Conservation (phyloP, 176 grass and related monocot genomes). For the Ensete glaucum region DNA sequence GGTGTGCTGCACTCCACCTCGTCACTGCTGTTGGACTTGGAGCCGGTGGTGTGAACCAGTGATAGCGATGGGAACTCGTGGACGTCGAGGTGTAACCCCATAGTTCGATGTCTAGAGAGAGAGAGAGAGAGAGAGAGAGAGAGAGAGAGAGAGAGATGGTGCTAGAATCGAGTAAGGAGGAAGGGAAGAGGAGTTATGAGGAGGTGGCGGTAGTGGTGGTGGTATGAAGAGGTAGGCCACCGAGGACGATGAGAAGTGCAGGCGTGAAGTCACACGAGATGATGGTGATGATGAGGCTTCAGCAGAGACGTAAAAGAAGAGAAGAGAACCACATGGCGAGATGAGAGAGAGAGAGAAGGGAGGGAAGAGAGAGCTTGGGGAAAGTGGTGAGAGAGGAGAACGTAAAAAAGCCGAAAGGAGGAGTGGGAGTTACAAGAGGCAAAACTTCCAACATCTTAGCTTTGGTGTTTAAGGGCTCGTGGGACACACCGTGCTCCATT, state of each 20-base stretch:
- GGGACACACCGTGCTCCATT: no score
- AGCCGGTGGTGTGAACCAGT: no score
- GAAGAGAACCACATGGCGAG: constrained; percentile 1
- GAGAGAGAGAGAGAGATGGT: no score
- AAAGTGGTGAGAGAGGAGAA: not conserved
- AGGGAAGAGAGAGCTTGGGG: not conserved
- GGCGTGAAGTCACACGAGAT: constrained; percentile 10
- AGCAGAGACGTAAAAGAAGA: not conserved
- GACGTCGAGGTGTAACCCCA: not conserved
- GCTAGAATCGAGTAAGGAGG: not conserved
- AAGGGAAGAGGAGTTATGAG: no score
- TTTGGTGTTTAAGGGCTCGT: not conserved
- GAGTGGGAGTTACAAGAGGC: not conserved
- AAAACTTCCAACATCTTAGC: not conserved
- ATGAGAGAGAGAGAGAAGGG: not conserved
- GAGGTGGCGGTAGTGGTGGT: not conserved
- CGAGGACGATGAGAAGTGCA: not conserved
- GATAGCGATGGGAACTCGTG: no score
- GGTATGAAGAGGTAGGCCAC: constrained; percentile 8
- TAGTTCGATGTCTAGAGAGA: not conserved
- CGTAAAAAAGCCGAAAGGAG: not conserved
- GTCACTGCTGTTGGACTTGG: not conserved
- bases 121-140: no score
- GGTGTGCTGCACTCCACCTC: not conserved
- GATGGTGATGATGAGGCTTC: constrained; percentile 3